Base-by-base conservation (phyloP, 177 flowering plant species). In the Telopea speciosissima region DNA sequence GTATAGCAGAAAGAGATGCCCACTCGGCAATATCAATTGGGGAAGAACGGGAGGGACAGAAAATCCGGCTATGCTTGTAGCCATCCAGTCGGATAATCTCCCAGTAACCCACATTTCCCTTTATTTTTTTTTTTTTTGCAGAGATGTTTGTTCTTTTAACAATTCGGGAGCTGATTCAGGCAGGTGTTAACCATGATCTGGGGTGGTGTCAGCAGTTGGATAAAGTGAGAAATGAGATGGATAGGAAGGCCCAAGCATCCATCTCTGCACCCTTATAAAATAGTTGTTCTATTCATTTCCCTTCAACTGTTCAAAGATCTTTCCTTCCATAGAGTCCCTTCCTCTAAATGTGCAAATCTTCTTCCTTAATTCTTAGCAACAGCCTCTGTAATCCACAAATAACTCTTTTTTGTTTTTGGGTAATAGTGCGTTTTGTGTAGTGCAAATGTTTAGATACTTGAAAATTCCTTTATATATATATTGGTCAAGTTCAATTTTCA, bases 41-140 rank as follows among this genome's bases (percentile, higher is more conserved):
- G 7, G 78, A 80, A 25, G 86, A 80, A 24, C 75, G 77, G 64
- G 82, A 81, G 52, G 75, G 75, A 31, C 86, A 82, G 64, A 75
- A 85, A 76, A 78, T 81, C 60, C 83, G 85, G 40, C 74, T 84
- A 24, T 85, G 89, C 84, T 76, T 79, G 62, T 83, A 82, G 72
- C 23, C 23, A 24, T 64, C 22, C 2, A 1, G 1, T 16, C 14
- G 21, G 33, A 33, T 8, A 5, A 8, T 23, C 6, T 16, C 13
- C 25, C 66, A 36, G 16, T 54, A 14, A 26, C 24, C 1, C 42
- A 36, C 68, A 66, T 24, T 36, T 36, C 1, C 40, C 40, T 5
- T 36, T 36, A 36, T 36, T 36, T 36, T 36, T 28, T 36, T 36
- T 36, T 36, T 36, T 28, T 36, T 36, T 36, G 40, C 40, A 49